Evolutionary conservation across 257 asterid genomes (phyloP).

Genomic region (Schizonepeta tenuifolia): DNA sequence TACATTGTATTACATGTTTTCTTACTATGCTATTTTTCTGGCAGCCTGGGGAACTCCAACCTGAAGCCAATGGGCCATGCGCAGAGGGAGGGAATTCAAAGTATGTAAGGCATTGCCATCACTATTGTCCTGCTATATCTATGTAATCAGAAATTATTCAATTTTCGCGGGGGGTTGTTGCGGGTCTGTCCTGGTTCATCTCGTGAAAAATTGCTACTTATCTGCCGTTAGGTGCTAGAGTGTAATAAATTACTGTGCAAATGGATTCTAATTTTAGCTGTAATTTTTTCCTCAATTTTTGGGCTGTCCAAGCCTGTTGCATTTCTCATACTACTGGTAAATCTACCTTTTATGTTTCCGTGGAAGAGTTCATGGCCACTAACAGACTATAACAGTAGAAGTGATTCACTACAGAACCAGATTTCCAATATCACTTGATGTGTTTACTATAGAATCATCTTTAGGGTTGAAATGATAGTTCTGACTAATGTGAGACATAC

Average conservation of each 20-base stretch:
- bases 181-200: slow-evolving; percentile 1
- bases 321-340: background rate
- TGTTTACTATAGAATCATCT: background rate
- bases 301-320: background rate
- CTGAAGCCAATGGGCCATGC: slow-evolving; percentile 58
- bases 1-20: slow-evolving; percentile 23
- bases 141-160: slow-evolving; percentile 4
- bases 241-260: background rate
- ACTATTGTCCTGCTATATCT: slow-evolving; percentile 31
- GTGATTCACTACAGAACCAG: slow-evolving; percentile 8
- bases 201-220: slow-evolving; percentile 14
- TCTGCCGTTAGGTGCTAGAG: background rate
- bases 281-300: background rate
- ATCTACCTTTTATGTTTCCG: background rate
- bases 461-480: background rate
- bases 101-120: slow-evolving; percentile 49
- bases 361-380: background rate
- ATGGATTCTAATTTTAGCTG: slow-evolving; percentile 16
- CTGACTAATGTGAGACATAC: slow-evolving; percentile 1
- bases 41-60: slow-evolving; percentile 69
- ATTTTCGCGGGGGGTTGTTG: background rate
- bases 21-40: slow-evolving; percentile 34
- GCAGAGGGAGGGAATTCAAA: slow-evolving; percentile 66
- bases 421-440: slow-evolving; percentile 7
- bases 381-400: background rate